Conservation (phyloP, 2,329 filamentous ascomycete genomes). For the Tolypocladium pustulatum region DNA sequence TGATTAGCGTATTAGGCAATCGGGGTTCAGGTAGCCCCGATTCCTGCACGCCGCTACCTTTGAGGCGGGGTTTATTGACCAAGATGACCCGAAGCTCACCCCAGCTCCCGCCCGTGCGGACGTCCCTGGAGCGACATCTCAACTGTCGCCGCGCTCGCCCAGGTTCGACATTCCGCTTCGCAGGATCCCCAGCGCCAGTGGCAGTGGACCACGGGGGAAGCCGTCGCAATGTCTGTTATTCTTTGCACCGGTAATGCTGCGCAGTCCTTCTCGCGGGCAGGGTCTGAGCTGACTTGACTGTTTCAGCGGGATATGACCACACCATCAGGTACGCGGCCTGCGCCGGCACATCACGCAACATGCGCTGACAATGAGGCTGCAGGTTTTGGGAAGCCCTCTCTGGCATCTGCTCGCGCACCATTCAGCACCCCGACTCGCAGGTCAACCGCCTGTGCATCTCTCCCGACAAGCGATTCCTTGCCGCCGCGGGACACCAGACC, state of each 20-base stretch:
- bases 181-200: background rate
- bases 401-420: constrained; percentile 94
- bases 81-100: background rate
- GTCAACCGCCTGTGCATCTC: constrained; percentile 98
- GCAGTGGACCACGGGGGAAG: background rate
- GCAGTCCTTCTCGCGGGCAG: background rate
- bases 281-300: constrained; percentile 10
- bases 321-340: constrained; percentile 41
- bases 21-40: background rate
- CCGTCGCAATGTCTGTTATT: constrained; percentile 45
- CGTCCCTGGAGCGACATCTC: background rate
- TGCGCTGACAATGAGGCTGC: constrained; percentile 8
- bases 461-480: constrained; percentile 92
- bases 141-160: background rate
- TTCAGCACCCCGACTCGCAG: constrained; percentile 95
- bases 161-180: background rate
- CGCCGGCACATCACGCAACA: background rate
- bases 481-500: constrained; percentile 67
- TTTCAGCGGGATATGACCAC: constrained; percentile 49
- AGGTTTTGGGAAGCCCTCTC: constrained; percentile 98
- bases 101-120: background rate
- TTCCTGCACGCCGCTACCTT: background rate
- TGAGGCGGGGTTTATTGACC: background rate
- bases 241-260: constrained; percentile 45
- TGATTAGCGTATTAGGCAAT: background rate